These are phyloP conservation scores for Cornus kousa DNA, from an alignment of 148 eudicot species.

Conservation along the genomic window DNA sequence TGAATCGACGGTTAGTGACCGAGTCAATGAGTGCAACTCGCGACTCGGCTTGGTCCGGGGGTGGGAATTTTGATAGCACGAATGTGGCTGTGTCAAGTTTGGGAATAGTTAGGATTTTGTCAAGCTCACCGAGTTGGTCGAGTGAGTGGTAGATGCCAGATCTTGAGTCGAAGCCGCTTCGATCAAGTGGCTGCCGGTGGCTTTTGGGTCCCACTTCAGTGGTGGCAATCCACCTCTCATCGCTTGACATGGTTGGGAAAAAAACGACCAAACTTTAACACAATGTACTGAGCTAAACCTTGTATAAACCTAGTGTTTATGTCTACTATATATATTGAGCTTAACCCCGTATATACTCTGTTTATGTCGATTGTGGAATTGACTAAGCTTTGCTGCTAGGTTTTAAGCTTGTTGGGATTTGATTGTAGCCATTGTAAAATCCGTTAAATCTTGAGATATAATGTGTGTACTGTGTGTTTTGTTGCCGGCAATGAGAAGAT, in stretches of 20 bases:
- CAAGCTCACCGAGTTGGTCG: constrained; percentile 20
- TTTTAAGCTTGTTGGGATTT: not conserved
- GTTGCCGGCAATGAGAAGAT: not conserved
- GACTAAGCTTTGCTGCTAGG: not conserved
- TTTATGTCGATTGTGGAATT: not conserved
- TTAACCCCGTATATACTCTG: not conserved
- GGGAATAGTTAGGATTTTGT: constrained; percentile 28
- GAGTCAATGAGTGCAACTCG: constrained; percentile 49
- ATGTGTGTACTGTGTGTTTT: not conserved
- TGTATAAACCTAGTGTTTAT: not conserved
- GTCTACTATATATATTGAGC: not conserved
- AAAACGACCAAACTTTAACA: not conserved
- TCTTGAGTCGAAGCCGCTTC: constrained; percentile 34
- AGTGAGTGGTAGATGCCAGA: constrained; percentile 45
- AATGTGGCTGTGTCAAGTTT: constrained; percentile 42
- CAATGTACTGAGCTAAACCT: not conserved
- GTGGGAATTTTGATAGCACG: constrained; percentile 44
- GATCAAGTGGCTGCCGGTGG: not conserved
- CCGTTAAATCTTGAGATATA: not conserved
- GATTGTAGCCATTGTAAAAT: not conserved
- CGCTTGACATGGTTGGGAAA: constrained; percentile 10
- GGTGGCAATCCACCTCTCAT: constrained; percentile 11
- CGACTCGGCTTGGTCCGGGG: constrained; percentile 26
- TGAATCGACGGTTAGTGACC: constrained; percentile 23
- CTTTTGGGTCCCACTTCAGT: constrained; percentile 6